Evolutionary conservation across 1,284 basidiomycete species (phyloP), one percentile per base, ranked within the genome.

Genomic region (Athelia sp.): DNA sequence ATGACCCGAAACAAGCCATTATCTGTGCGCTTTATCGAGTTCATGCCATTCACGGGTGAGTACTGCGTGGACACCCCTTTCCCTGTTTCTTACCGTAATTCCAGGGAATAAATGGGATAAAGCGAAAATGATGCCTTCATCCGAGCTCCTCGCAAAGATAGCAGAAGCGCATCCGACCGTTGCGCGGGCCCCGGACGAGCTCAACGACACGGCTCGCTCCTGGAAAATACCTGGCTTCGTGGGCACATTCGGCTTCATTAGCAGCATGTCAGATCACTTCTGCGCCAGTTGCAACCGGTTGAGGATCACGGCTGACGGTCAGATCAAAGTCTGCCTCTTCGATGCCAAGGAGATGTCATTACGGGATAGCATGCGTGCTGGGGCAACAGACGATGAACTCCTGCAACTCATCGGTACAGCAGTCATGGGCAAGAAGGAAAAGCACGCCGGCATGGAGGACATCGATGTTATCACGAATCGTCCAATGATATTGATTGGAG

Each of bases 251-350:
- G 91, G 91, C 9, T 93, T 94, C 70, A 95, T 95, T 62, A 90
- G 85, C 58, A 89, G 86, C 70, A 92, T 93, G 90, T 93, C 90
- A 24, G 90, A 95, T 64, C 90, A 93, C 66, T 93, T 95, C 61
- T 94, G 92, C 65, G 78, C 81, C 3, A 84, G 84, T 1, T 95
- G 92, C 69, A 93, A 93, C 62, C 76, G 91, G 54, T 71, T 94
- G 49, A 76, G 93, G 38, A 73, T 95, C 46, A 93, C 89, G 26
- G 88, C 91, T 14, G 92, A 95, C 62, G 92, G 93, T 3, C 82
- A 93, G 63, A 87, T 95, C 60, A 95, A 94, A 89, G 88, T 92
- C 42, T 94, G 92, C 64, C 68, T 95, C 29, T 94, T 93, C 58
- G 92, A 93, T 58, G 81, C 87, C 1, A 84, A 87, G 52, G 90